phyloP scores from a whole-genome alignment of 2,329 filamentous ascomycete genomes.

The Diaporthe destruens region DNA sequence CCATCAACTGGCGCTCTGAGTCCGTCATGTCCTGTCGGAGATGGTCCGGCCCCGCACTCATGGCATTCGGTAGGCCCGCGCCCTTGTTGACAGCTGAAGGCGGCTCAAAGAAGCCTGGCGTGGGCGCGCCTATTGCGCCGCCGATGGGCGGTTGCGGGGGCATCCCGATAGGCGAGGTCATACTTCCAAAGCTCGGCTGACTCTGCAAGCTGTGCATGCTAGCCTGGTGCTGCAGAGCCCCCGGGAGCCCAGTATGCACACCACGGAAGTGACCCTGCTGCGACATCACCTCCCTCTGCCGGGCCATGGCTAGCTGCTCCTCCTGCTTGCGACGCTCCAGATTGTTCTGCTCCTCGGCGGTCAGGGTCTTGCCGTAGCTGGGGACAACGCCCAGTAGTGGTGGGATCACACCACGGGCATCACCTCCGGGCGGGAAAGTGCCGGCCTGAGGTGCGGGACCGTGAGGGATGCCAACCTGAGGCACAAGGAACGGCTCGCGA shows the following conservation, averaged over 20 bases:
- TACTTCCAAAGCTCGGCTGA: conserved; percentile 95
- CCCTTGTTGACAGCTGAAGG: conserved; percentile 57
- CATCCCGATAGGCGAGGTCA: conserved; percentile 84
- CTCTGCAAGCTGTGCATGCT: conserved; percentile 97
- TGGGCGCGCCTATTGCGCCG: conserved; percentile 64
- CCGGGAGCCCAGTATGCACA: conserved; percentile 68
- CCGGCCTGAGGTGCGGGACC: conserved; percentile 73
- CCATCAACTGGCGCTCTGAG: conserved; percentile 66
- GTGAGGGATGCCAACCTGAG: conserved; percentile 95
- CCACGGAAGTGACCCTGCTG: conserved; percentile 85
- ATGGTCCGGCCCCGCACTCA: conserved; percentile 62
- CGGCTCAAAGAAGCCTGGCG: conserved; percentile 78
- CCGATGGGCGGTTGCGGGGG: conserved; percentile 65
- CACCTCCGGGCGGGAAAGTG: conserved; percentile 60
- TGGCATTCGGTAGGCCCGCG: conserved; percentile 54
- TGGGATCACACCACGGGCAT: conserved; percentile 77
- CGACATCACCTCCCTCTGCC: conserved; percentile 92
- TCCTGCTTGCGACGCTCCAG: conserved; percentile 96
- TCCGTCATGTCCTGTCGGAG: conserved; percentile 76
- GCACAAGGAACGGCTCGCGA: conserved; percentile 95
- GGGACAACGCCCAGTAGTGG: conserved; percentile 95
- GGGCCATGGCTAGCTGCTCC: conserved; percentile 96
- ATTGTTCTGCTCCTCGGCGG: conserved; percentile 97
- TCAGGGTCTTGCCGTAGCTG: conserved; percentile 95
- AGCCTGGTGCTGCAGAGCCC: conserved; percentile 86